Base-by-base conservation (phyloP, 495 filamentous ascomycete genomes). In the Aspergillus nanangensis region DNA sequence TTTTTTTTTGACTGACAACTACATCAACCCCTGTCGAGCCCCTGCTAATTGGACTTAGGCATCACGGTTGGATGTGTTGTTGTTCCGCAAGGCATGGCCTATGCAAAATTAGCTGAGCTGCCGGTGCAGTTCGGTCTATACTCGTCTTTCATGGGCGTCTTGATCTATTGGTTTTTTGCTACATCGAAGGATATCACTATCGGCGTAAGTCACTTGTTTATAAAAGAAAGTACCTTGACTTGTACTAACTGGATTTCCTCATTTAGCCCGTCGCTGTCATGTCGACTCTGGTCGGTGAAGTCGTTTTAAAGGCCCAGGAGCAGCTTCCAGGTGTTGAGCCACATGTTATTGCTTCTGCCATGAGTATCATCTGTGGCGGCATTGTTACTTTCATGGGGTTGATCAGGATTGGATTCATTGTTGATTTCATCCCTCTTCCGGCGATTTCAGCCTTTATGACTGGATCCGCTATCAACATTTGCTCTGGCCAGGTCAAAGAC, bases 141-240 rank as follows among this genome's bases (percentile, higher is more conserved):
- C 61, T 93, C 92, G 1, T 96, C 92, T 0, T 99, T 99, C 57
- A 95, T 97, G 85, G 93, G 93, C 20, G 92, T 97, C 3, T 61
- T 96, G 48, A 63, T 96, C 38, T 99, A 99, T 55, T 97, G 93
- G 93, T 94, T 97, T 63, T 97, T 98, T 56, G 93, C 93, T 1
- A 98, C 93, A 1, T 97, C 94, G 0, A 98, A 98, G 60, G 93
- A 98, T 66, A 97, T 98, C 59, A 97, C 93, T 7, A 97, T 98
- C 41, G 93, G 93, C n/a, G 88, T 91, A 70, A 74, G 87, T 81
- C 8, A 41, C 14, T 21, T 11, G 36, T 9, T 36, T n/a, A n/a
- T n/a, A n/a, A n/a, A n/a, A n/a, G n/a, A n/a, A n/a, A n/a, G n/a
- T n/a, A n/a, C 9, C 35, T 37, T 23, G 25, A 14, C 25, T n/a